These are phyloP conservation scores for Persicaria maculosa DNA, from an alignment of 148 eudicot species.

Conservation along the genomic window DNA sequence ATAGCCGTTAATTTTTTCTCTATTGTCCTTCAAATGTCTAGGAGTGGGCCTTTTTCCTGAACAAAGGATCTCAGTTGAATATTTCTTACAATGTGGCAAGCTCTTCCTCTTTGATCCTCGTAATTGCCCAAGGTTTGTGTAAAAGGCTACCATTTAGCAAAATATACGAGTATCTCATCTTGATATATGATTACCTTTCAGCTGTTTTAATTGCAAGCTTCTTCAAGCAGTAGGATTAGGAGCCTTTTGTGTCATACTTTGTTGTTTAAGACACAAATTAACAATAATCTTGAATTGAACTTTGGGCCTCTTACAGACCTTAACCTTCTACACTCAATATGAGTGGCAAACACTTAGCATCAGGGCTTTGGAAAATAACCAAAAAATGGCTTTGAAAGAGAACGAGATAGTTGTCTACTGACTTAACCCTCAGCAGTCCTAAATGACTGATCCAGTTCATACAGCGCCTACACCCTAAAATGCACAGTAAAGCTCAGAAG, in stretches of 20 bases:
- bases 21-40: constrained; percentile 20
- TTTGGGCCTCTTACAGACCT: too few species aligned
- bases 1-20: background rate
- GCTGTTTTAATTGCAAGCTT: background rate
- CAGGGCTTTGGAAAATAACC: too few species aligned
- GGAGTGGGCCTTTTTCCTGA: constrained; percentile 70
- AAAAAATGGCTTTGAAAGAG: too few species aligned
- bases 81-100: constrained; percentile 47
- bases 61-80: constrained; percentile 63
- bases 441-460: background rate
- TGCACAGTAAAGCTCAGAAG: background rate
- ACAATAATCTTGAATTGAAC: too few species aligned
- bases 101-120: constrained; percentile 51
- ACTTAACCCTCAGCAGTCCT: too few species aligned
- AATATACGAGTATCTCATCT: background rate
- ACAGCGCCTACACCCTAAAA: background rate
- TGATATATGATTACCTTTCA: background rate
- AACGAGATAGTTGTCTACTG: too few species aligned
- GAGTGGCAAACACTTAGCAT: too few species aligned
- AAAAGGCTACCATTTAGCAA: background rate
- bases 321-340: too few species aligned
- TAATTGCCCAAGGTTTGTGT: constrained; percentile 66
- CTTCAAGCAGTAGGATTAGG: background rate
- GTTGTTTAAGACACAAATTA: too few species aligned
- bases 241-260: too few species aligned